Percentiles rank a stretch among this genome's conserved stretches.
phyloP scores from a whole-genome alignment of 176 grass and related monocot genomes.

The Rhynchospora tenuis region DNA sequence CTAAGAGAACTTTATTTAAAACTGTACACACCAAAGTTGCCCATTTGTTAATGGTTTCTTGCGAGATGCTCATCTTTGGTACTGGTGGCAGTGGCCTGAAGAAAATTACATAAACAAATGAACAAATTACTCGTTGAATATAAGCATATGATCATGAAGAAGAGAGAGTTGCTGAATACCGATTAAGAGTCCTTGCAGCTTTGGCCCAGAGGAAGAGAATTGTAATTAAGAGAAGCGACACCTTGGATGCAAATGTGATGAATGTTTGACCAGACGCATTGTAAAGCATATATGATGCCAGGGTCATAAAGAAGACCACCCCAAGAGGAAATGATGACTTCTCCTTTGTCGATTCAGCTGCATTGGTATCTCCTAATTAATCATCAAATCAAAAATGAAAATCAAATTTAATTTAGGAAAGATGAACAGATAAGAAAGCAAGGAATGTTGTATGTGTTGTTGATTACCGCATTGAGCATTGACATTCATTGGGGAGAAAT shows the following conservation, averaged over 20 bases:
- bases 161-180: conserved; percentile 10
- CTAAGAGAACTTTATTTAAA: conserved; percentile 34
- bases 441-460: not conserved
- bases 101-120: conserved; percentile 3
- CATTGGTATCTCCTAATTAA: conserved; percentile 27
- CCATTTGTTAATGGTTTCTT: conserved; percentile 25
- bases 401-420: not conserved
- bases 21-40: conserved; percentile 6
- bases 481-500: not conserved
- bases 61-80: conserved; percentile 44
- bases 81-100: conserved; percentile 39
- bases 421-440: not conserved
- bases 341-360: conserved; percentile 48
- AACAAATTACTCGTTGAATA: not conserved
- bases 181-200: conserved; percentile 36
- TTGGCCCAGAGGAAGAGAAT: conserved; percentile 59
- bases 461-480: not conserved
- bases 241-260: conserved; percentile 45
- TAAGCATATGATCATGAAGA: conserved; percentile 6
- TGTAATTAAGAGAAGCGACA: conserved; percentile 43
- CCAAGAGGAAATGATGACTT: conserved; percentile 23
- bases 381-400: not conserved
- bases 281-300: conserved; percentile 35
- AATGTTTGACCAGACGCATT: conserved; percentile 40
- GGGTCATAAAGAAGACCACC: not conserved